These are phyloP conservation scores for Vigna radiata DNA, from an alignment of 306 rosid species.

Conservation along the genomic window DNA sequence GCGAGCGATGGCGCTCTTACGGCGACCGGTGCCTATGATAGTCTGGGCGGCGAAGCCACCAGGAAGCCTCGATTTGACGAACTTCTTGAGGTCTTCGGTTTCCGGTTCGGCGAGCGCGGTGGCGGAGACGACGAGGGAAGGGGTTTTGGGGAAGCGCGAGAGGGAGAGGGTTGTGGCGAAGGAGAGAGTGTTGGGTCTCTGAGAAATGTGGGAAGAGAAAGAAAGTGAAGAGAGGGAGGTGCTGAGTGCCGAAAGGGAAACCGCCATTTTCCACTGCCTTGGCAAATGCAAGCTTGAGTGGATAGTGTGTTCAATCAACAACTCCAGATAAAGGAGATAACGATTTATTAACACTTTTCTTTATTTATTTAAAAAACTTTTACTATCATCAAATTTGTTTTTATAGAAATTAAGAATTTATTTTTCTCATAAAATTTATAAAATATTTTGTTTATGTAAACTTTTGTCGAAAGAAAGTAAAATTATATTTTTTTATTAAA, in stretches of 20 bases:
- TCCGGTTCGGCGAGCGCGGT: constrained; percentile 62
- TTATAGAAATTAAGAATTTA: no score
- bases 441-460: no score
- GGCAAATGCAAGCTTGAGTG: constrained; percentile 13
- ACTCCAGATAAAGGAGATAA: constrained; percentile 42
- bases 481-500: no score
- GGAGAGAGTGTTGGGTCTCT: constrained; percentile 52
- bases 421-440: no score
- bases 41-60: constrained; percentile 98
- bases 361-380: no score
- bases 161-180: constrained; percentile 43
- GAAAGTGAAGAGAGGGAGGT: constrained; percentile 78
- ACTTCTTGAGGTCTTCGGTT: constrained; percentile 64
- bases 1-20: constrained; percentile 84
- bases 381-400: no score
- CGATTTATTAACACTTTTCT: background rate
- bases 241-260: constrained; percentile 63
- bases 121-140: constrained; percentile 62
- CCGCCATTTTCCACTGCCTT: constrained; percentile 56
- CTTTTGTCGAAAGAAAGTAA: no score
- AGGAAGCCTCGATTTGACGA: constrained; percentile 86
- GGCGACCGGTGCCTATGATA: constrained; percentile 82
- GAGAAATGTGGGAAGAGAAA: constrained; percentile 75
- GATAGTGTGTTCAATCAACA: background rate
- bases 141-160: constrained; percentile 38